Base-by-base conservation (phyloP, 495 filamentous ascomycete genomes). In the Xylaria flabelliformis region DNA sequence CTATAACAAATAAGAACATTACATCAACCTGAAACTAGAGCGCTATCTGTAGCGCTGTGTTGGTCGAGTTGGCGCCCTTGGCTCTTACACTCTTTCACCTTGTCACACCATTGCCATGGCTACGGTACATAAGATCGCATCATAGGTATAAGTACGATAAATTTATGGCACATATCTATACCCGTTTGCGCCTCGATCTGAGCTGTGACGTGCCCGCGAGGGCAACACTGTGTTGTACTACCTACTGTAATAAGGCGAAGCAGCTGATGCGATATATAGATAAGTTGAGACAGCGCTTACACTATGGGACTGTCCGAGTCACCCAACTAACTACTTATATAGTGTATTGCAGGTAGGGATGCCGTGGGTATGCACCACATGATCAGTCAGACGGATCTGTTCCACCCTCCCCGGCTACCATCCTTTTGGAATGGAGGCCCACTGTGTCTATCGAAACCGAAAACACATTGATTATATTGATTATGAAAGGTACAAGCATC, bases 341-440 rank as follows among this genome's bases (percentile, higher is more conserved):
- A 39, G 36, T 7, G 36, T 39, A 39, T 39, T 8, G 36, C 36
- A 39, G 36, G 36, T 39, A 58, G 29, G 29, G 29, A n/a, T 19
- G 56, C 32, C 15, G 19, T 39, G n/a, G 17, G 5, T 19, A 61
- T 58, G 24, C 36, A 39, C 36, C 65, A 53, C 51, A 56, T 65
- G 63, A 65, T 65, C 63, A 51, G 39, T 65, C 24, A 65, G 63
- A 39, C 34, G 58, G 34, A 41, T 61, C 34, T 61, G 19, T 61
- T 61, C 58, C 58, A 39, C 29, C 41, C 41, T 15, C 19, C 65
- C n/a, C 26, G 51, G 24, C 63, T 32, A 39, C 19, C 26, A 29
- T 29, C 65, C 65, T 68, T 42, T 34, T 68, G 65, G 65, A 44
- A 68, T 32, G 50, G 50, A 15, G 3, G n/a, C n/a, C 10, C 65